Conservation (phyloP, 345 rosid species). For the Triadica sebifera region DNA sequence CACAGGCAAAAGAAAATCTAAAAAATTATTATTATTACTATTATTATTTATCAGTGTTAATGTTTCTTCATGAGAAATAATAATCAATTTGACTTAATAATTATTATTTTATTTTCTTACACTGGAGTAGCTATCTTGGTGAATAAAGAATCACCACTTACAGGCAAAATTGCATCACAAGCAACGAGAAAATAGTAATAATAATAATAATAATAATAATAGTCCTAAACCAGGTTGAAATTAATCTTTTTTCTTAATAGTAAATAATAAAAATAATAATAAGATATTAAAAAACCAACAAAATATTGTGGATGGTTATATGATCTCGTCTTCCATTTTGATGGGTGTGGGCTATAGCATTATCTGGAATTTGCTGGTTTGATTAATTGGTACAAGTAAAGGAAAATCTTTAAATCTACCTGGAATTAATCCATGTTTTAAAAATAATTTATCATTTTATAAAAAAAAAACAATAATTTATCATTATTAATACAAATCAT, state of each 20-base stretch:
- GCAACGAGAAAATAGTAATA: constrained; percentile 22
- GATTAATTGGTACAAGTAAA: background rate
- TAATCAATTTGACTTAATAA: constrained; percentile 21
- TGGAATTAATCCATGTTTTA: background rate
- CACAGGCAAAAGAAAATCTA: background rate
- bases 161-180: constrained; percentile 39
- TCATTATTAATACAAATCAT: too few relatives aligned
- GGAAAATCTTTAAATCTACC: background rate
- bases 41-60: background rate
- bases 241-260: constrained; percentile 56
- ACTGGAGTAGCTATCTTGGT: background rate
- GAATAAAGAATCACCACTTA: constrained; percentile 4
- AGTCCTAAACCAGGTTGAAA: constrained; percentile 44
- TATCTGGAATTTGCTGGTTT: constrained; percentile 4
- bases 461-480: too few relatives aligned
- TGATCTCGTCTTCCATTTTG: background rate
- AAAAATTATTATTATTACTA: background rate
- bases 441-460: too few relatives aligned
- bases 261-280: background rate
- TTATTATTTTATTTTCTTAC: background rate
- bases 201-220: background rate
- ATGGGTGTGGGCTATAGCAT: background rate
- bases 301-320: background rate
- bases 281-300: background rate
- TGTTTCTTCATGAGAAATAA: constrained; percentile 15